Percentiles rank a stretch among this genome's conserved stretches.
These are phyloP conservation scores for Ophiocordyceps sinensis DNA, from an alignment of 2,329 filamentous ascomycete genomes.

Conservation along the genomic window DNA sequence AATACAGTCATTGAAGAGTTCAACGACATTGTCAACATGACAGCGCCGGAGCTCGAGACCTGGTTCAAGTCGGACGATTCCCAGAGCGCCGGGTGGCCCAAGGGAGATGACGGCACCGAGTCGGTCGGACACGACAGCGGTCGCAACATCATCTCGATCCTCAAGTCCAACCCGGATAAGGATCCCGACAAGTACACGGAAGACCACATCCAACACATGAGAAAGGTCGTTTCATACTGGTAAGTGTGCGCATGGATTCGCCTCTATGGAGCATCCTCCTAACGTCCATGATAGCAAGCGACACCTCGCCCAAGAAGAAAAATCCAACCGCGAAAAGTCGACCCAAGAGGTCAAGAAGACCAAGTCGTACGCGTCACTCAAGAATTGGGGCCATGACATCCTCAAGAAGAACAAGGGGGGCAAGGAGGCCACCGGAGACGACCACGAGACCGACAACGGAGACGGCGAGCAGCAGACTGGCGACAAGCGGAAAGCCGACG, in stretches of 20 bases:
- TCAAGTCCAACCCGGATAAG: constrained; percentile 46
- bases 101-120: constrained; percentile 42
- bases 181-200: constrained; percentile 41
- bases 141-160: constrained; percentile 46
- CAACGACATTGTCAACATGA: constrained; percentile 54
- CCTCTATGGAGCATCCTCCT: too few species aligned
- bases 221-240: constrained; percentile 49
- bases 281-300: constrained; percentile 29
- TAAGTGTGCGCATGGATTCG: constrained; percentile 7
- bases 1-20: constrained; percentile 36
- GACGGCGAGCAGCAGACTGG: constrained; percentile 3
- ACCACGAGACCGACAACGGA: constrained; percentile 3
- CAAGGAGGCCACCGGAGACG: constrained; percentile 4
- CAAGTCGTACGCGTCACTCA: constrained; percentile 42
- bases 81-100: constrained; percentile 42
- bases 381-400: constrained; percentile 47
- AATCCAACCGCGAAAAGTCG: constrained; percentile 38
- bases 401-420: constrained; percentile 22
- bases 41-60: constrained; percentile 39
- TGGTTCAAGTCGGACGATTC: constrained; percentile 49
- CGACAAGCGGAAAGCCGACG: neutral
- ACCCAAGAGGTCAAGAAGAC: constrained; percentile 28
- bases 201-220: constrained; percentile 41
- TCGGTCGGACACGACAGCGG: constrained; percentile 50
- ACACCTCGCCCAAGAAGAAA: constrained; percentile 50